Base-by-base conservation (phyloP, 2,329 filamentous ascomycete genomes). In the Monascus ruber region DNA sequence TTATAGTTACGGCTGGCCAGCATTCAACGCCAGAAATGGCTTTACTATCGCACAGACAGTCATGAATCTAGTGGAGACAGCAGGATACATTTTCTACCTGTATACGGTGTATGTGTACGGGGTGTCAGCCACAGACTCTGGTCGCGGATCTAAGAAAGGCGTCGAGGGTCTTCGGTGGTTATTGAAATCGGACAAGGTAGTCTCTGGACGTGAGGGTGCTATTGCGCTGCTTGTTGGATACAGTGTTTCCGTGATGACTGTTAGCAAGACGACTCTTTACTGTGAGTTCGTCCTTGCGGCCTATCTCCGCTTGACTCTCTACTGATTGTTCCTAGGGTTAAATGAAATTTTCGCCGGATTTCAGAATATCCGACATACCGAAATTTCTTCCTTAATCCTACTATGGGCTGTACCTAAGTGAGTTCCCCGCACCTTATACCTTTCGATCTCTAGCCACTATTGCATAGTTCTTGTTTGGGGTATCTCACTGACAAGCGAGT, bases 1-100 rank as follows among this genome's bases (percentile, higher is more conserved):
- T 63, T 71, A 87, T 59, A 71, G 89, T 27, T 94, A 94, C 65
- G 85, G 86, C 32, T 81, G 74, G 69, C 79, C 81, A 51, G 80
- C 82, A 4, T 85, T 74, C 58, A 65, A 83, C 44, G 70, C 70
- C 10, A 60, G 70, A 24, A 78, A 79, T 55, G 85, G 86, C 29
- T 94, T 93, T 63, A 84, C 83, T 0, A 75, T 72, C 33, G 85
- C 85, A 31, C 86, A 94, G 69, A 74, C 73, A 26, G 51, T 69
- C 5, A 56, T 88, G 47, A 91, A 89, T 54, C 59, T 76, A 5
- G 49, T 84, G 39, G 85, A 91, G 69, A 78, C 75, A 3, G 41
- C 66, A 28, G 70, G 79, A 52, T 89, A 88, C 56, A 60, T 65
- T 40, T 68, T 65, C 61, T 89, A 78, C 52, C 67, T 81, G 10